Conservation (phyloP, 1,139 yeast species). For the Saccharomyces hybrid region DNA sequence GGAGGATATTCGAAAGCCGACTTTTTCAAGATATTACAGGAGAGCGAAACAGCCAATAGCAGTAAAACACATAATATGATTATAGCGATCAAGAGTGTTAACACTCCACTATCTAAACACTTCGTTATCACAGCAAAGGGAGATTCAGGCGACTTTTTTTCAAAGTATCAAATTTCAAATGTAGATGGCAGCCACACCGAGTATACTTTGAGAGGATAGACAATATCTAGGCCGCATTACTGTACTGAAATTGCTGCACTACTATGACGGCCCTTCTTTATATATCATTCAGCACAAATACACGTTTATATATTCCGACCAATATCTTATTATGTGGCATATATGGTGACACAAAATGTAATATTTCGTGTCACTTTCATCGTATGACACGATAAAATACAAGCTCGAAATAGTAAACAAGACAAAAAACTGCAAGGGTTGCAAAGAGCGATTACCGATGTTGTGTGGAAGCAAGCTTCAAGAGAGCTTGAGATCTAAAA, state of each 20-base stretch:
- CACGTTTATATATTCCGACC: background rate
- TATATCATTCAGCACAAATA: background rate
- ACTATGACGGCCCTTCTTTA: background rate
- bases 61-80: constrained; percentile 12
- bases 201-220: constrained; percentile 9
- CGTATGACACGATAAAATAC: background rate
- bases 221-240: background rate
- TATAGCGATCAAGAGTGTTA: constrained; percentile 9
- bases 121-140: constrained; percentile 17
- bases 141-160: constrained; percentile 11
- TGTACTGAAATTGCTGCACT: background rate
- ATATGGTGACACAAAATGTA: background rate
- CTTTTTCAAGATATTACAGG: background rate
- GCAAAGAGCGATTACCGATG: background rate
- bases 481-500: background rate
- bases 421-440: background rate
- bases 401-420: background rate
- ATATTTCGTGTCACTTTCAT: background rate
- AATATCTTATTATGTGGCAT: background rate
- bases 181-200: constrained; percentile 17
- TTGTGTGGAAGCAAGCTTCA: background rate
- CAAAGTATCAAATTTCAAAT: constrained; percentile 11
- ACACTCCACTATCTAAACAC: constrained; percentile 12
- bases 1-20: background rate
- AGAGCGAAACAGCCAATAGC: constrained; percentile 4